Evolutionary conservation across 2,329 filamentous ascomycete species (phyloP).

Genomic region (Botryotinia calthae): DNA sequence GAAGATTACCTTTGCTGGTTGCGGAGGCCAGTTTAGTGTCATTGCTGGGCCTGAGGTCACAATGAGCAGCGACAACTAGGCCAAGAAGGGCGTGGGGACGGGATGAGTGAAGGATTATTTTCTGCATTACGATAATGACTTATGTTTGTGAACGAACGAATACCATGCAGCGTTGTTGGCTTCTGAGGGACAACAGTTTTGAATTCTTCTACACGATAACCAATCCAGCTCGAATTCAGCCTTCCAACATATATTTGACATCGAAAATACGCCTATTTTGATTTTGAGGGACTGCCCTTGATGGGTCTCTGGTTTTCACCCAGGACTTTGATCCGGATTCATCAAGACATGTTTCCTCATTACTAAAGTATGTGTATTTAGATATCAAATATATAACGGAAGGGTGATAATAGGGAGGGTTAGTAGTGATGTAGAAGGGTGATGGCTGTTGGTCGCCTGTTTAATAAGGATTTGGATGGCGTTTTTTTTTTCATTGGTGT

Average conservation of each 20-base stretch:
- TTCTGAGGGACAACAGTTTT: not conserved
- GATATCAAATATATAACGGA: not conserved
- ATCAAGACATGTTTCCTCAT: not conserved
- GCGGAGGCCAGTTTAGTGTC: constrained; percentile 78
- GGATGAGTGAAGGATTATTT: not conserved
- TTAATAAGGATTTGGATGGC: not conserved
- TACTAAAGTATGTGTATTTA: not conserved
- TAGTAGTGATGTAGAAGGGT: not conserved
- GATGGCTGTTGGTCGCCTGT: not conserved
- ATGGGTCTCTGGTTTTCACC: constrained; percentile 13
- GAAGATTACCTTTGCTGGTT: constrained; percentile 71
- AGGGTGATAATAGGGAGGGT: constrained; percentile 6
- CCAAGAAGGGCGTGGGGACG: not conserved
- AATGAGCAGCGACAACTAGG: not conserved
- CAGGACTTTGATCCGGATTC: constrained; percentile 13
- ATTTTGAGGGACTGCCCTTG: not conserved
- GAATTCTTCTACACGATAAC: not conserved
- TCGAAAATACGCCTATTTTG: not conserved
- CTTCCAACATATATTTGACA: not conserved
- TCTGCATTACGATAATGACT: not conserved
- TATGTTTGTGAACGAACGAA: not conserved
- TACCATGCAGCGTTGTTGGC: not conserved
- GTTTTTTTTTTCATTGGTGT: not conserved
- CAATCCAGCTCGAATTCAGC: not conserved
- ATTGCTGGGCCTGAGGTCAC: constrained; percentile 45